Percentiles rank a stretch among this genome's conserved stretches.
Conservation (phyloP, 768 basidiomycete genomes). For the Rubroboletus satanas region DNA sequence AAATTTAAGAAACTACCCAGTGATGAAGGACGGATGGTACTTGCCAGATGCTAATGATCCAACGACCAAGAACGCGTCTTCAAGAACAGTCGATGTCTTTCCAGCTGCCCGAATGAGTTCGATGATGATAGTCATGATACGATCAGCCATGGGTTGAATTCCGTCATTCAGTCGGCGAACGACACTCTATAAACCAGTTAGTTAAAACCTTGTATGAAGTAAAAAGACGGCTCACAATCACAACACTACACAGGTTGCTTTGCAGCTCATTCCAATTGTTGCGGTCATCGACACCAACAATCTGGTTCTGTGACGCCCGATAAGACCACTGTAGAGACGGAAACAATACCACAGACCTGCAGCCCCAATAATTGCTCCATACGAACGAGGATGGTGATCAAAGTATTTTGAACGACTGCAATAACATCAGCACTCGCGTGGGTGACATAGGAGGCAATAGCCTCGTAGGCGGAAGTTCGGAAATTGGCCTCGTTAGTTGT, state of each 20-base stretch:
- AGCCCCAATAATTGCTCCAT: slow-evolving; percentile 86
- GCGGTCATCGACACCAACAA: slow-evolving; percentile 91
- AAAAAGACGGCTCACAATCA: slow-evolving; percentile 56
- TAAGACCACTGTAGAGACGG: not conserved
- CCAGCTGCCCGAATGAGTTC: slow-evolving; percentile 82
- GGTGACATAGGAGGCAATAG: slow-evolving; percentile 82
- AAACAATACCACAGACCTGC: slow-evolving; percentile 53
- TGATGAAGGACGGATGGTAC: slow-evolving; percentile 11
- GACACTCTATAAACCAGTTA: slow-evolving; percentile 55
- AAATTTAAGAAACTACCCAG: not conserved
- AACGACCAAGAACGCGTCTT: slow-evolving; percentile 93
- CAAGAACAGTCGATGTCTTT: slow-evolving; percentile 91
- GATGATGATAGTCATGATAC: slow-evolving; percentile 90
- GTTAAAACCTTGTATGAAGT: not conserved
- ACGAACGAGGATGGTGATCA: slow-evolving; percentile 76
- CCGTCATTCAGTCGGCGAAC: slow-evolving; percentile 79
- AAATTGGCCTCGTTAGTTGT: slow-evolving; percentile 86
- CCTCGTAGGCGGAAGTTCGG: slow-evolving; percentile 94
- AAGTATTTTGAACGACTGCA: slow-evolving; percentile 75
- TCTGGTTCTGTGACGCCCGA: slow-evolving; percentile 62
- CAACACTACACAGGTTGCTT: slow-evolving; percentile 88
- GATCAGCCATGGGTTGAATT: slow-evolving; percentile 85
- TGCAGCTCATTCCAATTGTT: slow-evolving; percentile 99
- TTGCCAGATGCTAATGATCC: slow-evolving; percentile 79
- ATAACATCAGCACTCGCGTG: slow-evolving; percentile 80